These are phyloP conservation scores for Fusarium bulbicola DNA, from an alignment of 2,329 filamentous ascomycete species.

Conservation along the genomic window DNA sequence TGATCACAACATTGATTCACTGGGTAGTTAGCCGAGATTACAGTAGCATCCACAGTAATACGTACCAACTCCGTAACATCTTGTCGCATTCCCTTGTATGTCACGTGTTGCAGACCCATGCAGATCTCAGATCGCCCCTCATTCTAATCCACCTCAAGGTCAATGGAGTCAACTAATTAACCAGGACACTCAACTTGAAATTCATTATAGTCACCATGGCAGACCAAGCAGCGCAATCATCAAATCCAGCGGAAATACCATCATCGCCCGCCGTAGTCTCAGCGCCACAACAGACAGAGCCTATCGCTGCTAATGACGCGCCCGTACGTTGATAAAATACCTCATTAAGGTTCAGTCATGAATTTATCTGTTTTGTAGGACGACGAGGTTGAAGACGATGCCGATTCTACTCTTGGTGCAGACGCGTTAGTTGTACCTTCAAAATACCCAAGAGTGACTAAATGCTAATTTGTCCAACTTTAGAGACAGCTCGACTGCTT, in stretches of 20 bases:
- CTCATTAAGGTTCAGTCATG: neutral
- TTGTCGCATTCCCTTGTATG: neutral
- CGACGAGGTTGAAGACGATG: neutral
- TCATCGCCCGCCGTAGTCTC: neutral
- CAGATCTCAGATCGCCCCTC: neutral
- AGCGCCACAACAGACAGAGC: neutral
- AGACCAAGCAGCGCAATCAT: neutral
- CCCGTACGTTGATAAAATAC: neutral
- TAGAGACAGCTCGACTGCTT: slow-evolving; percentile 20
- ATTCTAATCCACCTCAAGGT: neutral
- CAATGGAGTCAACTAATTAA: neutral
- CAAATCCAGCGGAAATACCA: neutral
- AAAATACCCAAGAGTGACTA: neutral
- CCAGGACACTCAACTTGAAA: neutral
- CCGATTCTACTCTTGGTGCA: neutral
- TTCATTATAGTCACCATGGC: neutral
- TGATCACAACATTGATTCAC: neutral
- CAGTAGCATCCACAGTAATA: neutral
- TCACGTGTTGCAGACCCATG: neutral
- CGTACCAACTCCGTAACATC: neutral
- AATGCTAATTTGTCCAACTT: neutral
- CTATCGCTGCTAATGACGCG: neutral
- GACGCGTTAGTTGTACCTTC: neutral
- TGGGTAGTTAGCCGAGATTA: neutral
- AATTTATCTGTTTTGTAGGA: neutral